Percentiles rank a stretch among this genome's conserved stretches.
These are phyloP conservation scores for Mortierella antarctica DNA, from an alignment of 192 early-diverging fungal genomes.

Conservation along the genomic window DNA sequence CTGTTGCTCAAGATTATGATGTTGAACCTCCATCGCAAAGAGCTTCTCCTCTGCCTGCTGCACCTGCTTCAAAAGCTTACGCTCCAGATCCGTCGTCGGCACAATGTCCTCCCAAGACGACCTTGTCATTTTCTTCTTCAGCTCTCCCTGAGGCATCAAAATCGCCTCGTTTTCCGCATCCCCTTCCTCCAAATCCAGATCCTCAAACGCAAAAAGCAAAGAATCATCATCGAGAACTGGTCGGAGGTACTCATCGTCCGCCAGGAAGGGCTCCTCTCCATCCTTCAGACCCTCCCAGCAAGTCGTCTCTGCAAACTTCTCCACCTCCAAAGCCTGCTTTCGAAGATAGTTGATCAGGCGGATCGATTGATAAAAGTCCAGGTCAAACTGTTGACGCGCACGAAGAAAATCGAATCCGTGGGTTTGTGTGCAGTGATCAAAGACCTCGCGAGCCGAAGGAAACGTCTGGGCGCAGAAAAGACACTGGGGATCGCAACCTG, in stretches of 20 bases:
- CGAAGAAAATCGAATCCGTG: slow-evolving; percentile 80
- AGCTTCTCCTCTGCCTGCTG: slow-evolving; percentile 65
- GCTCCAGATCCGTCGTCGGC: slow-evolving; percentile 63
- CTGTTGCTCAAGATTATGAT: slow-evolving; percentile 63
- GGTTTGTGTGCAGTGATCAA: slow-evolving; percentile 64
- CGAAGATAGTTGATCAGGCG: slow-evolving; percentile 80
- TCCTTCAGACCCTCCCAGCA: background rate
- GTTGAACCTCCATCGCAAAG: slow-evolving; percentile 61
- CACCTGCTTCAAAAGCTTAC: slow-evolving; percentile 65
- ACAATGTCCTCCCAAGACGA: slow-evolving; percentile 26
- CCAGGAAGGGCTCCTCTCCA: slow-evolving; percentile 65
- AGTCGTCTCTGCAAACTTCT: slow-evolving; percentile 21
- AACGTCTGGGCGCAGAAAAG: slow-evolving; percentile 74
- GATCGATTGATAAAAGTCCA: slow-evolving; percentile 92
- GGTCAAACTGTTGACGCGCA: slow-evolving; percentile 53
- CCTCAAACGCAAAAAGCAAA: slow-evolving; percentile 77
- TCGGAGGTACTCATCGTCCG: slow-evolving; percentile 73
- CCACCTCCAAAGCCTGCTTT: slow-evolving; percentile 26
- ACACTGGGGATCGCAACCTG: slow-evolving; percentile 66
- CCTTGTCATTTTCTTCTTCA: background rate
- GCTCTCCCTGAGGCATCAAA: slow-evolving; percentile 25
- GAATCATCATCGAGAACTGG: slow-evolving; percentile 77
- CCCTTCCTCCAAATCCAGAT: slow-evolving; percentile 72
- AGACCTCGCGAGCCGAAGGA: slow-evolving; percentile 60
- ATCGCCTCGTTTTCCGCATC: slow-evolving; percentile 11